Evolutionary conservation across 768 basidiomycete species (phyloP).

Genomic region (Leccinum olivaceopallidum): DNA sequence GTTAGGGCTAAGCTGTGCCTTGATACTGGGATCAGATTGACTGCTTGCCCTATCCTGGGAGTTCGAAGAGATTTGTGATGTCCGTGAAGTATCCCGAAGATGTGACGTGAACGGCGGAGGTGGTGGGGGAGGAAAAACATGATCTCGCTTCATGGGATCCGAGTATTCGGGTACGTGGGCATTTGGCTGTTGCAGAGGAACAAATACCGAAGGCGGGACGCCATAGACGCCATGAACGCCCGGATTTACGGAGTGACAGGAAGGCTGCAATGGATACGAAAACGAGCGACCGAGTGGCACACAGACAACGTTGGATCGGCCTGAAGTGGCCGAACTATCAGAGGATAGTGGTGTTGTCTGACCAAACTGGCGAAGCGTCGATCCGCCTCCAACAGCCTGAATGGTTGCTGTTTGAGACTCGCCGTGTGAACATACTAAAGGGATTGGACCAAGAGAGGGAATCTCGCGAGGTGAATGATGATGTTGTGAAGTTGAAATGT

Average conservation of each 20-base stretch:
- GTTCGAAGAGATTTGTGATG: neutral
- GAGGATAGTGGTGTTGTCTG: neutral
- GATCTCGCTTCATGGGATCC: constrained; percentile 3
- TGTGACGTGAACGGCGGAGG: neutral
- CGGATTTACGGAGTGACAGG: neutral
- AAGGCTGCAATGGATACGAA: neutral
- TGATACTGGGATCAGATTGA: constrained; percentile 8
- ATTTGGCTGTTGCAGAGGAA: neutral
- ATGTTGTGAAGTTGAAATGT: constrained; percentile 8
- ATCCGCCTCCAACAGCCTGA: neutral
- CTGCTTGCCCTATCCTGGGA: constrained; percentile 5
- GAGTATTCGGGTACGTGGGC: neutral
- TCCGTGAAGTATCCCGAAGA: neutral
- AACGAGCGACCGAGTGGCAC: neutral
- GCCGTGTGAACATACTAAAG: constrained; percentile 11
- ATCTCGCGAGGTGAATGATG: neutral
- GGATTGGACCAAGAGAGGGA: neutral
- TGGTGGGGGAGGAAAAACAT: neutral
- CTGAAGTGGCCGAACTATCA: constrained; percentile 1
- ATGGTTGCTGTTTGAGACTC: neutral
- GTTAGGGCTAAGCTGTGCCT: constrained; percentile 11
- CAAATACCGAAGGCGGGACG: neutral
- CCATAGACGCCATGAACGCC: neutral
- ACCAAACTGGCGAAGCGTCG: neutral
- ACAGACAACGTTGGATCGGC: neutral